These are phyloP conservation scores for Thielaviopsis populi DNA, from an alignment of 2,329 filamentous ascomycete genomes.

Conservation along the genomic window DNA sequence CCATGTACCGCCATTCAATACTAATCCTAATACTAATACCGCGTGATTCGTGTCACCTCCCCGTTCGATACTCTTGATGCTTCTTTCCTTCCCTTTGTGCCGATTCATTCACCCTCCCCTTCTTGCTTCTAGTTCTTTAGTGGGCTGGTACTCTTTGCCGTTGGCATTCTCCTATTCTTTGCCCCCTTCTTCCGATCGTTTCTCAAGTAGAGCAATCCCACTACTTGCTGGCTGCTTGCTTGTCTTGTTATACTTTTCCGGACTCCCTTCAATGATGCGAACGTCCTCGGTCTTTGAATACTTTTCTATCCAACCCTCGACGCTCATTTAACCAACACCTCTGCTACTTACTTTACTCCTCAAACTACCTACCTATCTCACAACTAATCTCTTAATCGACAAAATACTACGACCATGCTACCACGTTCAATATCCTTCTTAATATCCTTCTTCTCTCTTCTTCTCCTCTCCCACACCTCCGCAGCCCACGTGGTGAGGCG, in stretches of 20 bases:
- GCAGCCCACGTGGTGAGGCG: constrained; percentile 25
- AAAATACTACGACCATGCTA: constrained; percentile 4
- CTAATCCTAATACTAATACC: not conserved
- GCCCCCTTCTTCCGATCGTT: not conserved
- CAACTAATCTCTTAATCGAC: not conserved
- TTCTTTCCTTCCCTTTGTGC: not conserved
- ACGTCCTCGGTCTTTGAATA: not conserved
- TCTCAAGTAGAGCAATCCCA: not conserved
- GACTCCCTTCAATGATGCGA: not conserved
- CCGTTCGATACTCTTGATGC: not conserved
- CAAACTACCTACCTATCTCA: not conserved
- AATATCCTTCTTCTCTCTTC: constrained; percentile 26
- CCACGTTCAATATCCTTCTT: constrained; percentile 6
- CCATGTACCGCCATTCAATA: not conserved
- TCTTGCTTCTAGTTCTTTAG: not conserved
- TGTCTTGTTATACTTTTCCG: not conserved
- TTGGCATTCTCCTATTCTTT: not conserved
- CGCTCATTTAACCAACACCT: not conserved
- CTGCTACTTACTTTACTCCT: not conserved
- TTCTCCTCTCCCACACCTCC: constrained; percentile 27
- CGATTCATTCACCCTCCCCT: not conserved
- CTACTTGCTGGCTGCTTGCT: not conserved
- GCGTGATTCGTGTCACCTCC: not conserved
- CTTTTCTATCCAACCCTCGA: not conserved
- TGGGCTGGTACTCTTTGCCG: not conserved